Evolutionary conservation across 1,284 basidiomycete species (phyloP).

Genomic region (Irpex sp.): DNA sequence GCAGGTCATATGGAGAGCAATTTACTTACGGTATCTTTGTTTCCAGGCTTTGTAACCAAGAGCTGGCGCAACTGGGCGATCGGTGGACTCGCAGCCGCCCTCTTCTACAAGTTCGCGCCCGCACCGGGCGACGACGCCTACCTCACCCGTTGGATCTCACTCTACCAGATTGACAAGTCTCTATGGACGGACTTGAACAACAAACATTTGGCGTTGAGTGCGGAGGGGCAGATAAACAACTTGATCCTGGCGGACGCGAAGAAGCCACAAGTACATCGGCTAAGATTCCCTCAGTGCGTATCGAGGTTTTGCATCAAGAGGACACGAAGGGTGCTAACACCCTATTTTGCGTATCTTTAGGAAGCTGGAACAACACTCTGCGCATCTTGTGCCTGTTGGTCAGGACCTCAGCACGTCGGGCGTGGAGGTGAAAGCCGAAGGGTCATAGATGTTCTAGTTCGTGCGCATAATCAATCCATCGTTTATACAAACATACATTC

Average conservation of each 20-base stretch:
- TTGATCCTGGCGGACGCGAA: constrained; percentile 45
- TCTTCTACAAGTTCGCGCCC: constrained; percentile 64
- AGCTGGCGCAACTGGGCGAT: constrained; percentile 59
- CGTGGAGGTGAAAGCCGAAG: constrained; percentile 40
- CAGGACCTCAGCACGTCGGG: constrained; percentile 35
- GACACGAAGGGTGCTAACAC: background rate
- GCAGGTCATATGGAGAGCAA: too few relatives aligned
- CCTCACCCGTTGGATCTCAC: constrained; percentile 56
- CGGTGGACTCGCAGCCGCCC: constrained; percentile 39
- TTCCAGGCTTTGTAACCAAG: constrained; percentile 48
- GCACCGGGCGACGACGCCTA: constrained; percentile 49
- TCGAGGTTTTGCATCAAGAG: background rate
- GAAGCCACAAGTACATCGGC: constrained; percentile 49
- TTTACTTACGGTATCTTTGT: too few relatives aligned
- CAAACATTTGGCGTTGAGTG: constrained; percentile 48
- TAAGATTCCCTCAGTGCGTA: constrained; percentile 66
- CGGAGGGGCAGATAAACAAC: constrained; percentile 38
- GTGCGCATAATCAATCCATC: background rate
- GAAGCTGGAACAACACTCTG: constrained; percentile 42
- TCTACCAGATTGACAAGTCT: constrained; percentile 44
- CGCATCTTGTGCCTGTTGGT: constrained; percentile 47
- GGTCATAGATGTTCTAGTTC: constrained; percentile 11
- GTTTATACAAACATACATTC: background rate
- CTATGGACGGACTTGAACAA: constrained; percentile 49
- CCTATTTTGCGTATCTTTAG: constrained; percentile 22